A percentile compares a stretch with the other conserved stretches of the same genome.
phyloP scores from a whole-genome alignment of 306 rosid species.

The Urtica urens region DNA sequence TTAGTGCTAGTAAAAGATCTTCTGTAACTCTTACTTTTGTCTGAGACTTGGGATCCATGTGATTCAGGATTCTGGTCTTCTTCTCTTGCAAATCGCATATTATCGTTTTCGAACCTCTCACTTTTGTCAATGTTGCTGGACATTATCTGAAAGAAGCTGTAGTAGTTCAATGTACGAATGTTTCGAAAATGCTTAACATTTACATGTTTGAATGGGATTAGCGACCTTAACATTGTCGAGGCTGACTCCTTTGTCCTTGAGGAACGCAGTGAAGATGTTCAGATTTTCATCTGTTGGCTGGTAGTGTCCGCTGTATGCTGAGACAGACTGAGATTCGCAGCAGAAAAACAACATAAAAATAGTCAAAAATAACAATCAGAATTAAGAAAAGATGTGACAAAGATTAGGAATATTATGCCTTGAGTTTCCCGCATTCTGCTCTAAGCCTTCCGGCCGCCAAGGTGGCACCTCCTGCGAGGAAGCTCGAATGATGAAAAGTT shows the following conservation, averaged over 20 bases:
- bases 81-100: background rate
- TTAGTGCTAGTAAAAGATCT: conserved; percentile 7
- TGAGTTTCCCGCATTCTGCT: conserved; percentile 26
- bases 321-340: conserved; percentile 21
- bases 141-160: background rate
- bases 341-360: too few species aligned
- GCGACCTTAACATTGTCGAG: conserved; percentile 30
- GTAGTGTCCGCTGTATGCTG: conserved; percentile 33
- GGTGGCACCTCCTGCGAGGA: conserved; percentile 40
- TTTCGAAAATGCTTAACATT: too few species aligned
- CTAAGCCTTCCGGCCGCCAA: conserved; percentile 30
- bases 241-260: conserved; percentile 19
- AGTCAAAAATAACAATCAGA: background rate
- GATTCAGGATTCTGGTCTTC: background rate
- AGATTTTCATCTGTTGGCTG: conserved; percentile 29
- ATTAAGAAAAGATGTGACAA: too few species aligned
- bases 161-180: background rate
- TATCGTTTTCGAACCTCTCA: background rate
- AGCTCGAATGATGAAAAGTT: conserved; percentile 40
- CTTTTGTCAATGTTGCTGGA: conserved; percentile 2
- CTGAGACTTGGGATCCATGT: background rate
- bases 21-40: background rate
- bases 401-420: conserved; percentile 15
- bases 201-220: too few species aligned
- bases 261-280: conserved; percentile 28